These are phyloP conservation scores for Rhizoctonia solani DNA, from an alignment of 1,284 basidiomycete genomes.

Conservation along the genomic window DNA sequence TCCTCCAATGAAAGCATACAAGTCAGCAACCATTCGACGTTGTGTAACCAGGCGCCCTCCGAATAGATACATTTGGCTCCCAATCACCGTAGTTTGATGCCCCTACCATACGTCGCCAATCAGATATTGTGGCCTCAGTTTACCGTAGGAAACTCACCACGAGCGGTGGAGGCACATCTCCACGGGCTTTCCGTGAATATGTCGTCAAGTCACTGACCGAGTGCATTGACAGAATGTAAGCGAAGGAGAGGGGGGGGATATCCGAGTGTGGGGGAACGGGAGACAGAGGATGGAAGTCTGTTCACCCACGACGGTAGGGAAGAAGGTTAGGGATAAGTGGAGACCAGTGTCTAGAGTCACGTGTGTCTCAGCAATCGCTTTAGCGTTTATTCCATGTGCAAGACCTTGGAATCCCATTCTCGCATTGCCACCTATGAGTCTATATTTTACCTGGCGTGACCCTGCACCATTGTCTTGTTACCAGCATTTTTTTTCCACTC, in stretches of 20 bases:
- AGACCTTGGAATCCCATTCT: too few species aligned
- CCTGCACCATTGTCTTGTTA: not conserved
- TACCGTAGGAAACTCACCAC: slow-evolving; percentile 64
- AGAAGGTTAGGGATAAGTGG: too few species aligned
- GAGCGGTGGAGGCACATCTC: slow-evolving; percentile 85
- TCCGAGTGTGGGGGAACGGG: slow-evolving; percentile 4
- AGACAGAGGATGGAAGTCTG: slow-evolving; percentile 6
- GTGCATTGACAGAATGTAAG: slow-evolving; percentile 53
- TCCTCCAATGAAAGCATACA: slow-evolving; percentile 84
- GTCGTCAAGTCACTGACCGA: slow-evolving; percentile 88
- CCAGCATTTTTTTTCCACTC: not conserved
- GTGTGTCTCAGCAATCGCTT: too few species aligned
- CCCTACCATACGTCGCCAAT: slow-evolving; percentile 49
- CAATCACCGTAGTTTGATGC: slow-evolving; percentile 83
- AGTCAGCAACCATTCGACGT: slow-evolving; percentile 83
- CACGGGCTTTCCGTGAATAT: slow-evolving; percentile 78
- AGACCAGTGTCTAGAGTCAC: too few species aligned
- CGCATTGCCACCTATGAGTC: not conserved
- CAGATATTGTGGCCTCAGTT: slow-evolving; percentile 29
- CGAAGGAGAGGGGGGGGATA: slow-evolving; percentile 2
- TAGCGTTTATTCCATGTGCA: not conserved
- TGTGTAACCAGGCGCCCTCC: slow-evolving; percentile 86
- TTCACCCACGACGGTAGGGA: too few species aligned
- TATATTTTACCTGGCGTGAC: not conserved
- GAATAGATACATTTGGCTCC: slow-evolving; percentile 83